Conservation (phyloP, 2,329 filamentous ascomycete species). For the Cercospora beticola region DNA sequence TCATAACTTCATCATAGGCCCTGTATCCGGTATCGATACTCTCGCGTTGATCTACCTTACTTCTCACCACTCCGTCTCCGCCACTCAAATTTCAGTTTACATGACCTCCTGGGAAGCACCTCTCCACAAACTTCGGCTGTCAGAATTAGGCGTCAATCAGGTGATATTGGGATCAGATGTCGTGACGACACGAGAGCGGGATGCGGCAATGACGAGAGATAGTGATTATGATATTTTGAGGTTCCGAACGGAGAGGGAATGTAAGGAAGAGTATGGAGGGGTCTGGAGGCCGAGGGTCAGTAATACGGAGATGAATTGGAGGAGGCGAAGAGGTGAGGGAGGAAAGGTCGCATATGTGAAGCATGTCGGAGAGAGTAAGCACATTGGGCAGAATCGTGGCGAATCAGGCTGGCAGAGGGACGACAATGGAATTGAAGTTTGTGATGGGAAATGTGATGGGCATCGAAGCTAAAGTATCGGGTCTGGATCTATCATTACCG, state of each 20-base stretch:
- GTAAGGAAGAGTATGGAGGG: constrained; percentile 11
- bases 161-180: neutral
- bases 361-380: neutral
- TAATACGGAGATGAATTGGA: constrained; percentile 21
- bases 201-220: constrained; percentile 17
- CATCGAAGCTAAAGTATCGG: neutral
- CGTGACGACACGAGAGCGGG: constrained; percentile 12
- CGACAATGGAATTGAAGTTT: constrained; percentile 4
- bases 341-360: constrained; percentile 4
- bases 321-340: constrained; percentile 4
- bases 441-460: constrained; percentile 6
- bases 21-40: constrained; percentile 17
- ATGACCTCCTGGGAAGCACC: constrained; percentile 11
- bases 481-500: neutral
- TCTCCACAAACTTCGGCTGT: neutral
- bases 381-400: neutral
- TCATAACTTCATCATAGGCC: constrained; percentile 16
- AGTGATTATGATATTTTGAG: constrained; percentile 20
- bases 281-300: constrained; percentile 18
- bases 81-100: constrained; percentile 8
- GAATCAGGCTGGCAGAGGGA: neutral
- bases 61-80: neutral
- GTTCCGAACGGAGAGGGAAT: constrained; percentile 16
- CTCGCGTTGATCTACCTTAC: constrained; percentile 16
- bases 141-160: constrained; percentile 1